phyloP scores from a whole-genome alignment of 2,329 filamentous ascomycete species.

The Scolecobasidium constrictum region DNA sequence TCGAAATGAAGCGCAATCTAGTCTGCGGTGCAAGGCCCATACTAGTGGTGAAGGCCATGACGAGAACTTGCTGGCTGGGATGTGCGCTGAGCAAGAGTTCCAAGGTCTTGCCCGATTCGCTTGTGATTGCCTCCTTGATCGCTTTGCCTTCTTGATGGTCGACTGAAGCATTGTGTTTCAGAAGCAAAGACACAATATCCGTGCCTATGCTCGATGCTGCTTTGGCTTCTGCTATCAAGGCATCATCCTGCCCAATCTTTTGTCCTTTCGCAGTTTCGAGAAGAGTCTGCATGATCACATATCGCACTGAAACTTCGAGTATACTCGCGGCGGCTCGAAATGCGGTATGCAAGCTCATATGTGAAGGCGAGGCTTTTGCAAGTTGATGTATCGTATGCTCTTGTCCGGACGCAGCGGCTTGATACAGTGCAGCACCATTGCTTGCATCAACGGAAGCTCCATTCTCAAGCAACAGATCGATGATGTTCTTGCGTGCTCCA shows the following conservation, averaged over 20 bases:
- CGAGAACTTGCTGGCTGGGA: not conserved
- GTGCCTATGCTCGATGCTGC: not conserved
- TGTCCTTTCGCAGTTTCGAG: not conserved
- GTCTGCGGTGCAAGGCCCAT: not conserved
- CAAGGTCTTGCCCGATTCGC: not conserved
- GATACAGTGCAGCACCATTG: not conserved
- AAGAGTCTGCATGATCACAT: not conserved
- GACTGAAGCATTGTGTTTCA: slow-evolving; percentile 1
- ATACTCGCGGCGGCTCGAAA: not conserved
- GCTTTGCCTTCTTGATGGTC: not conserved
- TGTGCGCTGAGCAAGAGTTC: not conserved
- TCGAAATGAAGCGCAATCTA: not conserved
- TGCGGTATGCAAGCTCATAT: not conserved
- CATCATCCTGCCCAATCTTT: not conserved
- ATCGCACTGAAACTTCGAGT: not conserved
- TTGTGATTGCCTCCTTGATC: not conserved
- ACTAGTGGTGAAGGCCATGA: not conserved
- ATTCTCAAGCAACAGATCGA: not conserved
- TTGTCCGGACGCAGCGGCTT: not conserved
- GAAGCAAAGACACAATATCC: slow-evolving; percentile 1
- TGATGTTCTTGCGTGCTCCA: not conserved
- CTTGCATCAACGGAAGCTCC: not conserved
- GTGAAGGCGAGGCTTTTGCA: not conserved
- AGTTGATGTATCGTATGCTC: not conserved
- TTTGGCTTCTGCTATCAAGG: not conserved